Evolutionary conservation across 352 stramenopile genomes (phyloP).

Genomic region (Phytopythium oedochilum): DNA sequence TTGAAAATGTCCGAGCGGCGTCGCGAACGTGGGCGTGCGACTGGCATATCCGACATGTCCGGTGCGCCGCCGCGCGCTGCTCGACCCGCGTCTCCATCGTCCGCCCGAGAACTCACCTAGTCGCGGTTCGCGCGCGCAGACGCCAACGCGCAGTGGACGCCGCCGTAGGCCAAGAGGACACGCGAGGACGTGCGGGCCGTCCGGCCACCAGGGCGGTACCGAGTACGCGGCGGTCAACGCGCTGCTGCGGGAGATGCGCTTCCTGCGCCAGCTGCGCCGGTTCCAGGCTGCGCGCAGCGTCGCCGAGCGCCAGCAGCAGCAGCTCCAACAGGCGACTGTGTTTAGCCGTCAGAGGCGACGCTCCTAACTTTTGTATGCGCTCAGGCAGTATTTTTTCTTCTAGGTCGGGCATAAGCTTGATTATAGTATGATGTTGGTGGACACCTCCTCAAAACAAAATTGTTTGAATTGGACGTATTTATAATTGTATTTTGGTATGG

Average conservation of each 20-base stretch:
- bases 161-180: slow-evolving; percentile 2
- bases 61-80: slow-evolving; percentile 10
- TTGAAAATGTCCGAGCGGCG: not conserved
- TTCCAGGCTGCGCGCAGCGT: slow-evolving; percentile 63
- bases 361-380: no score
- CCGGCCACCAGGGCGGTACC: slow-evolving; percentile 3
- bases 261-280: slow-evolving; percentile 64
- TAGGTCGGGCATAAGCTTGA: no score
- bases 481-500: no score
- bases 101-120: not conserved
- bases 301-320: slow-evolving; percentile 16
- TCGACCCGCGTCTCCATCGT: not conserved
- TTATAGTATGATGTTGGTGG: no score
- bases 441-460: no score
- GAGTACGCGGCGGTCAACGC: slow-evolving; percentile 50
- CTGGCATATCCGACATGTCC: slow-evolving; percentile 62
- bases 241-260: slow-evolving; percentile 69
- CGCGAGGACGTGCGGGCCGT: not conserved
- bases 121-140: not conserved
- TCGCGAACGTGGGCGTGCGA: slow-evolving; percentile 25
- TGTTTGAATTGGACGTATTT: no score
- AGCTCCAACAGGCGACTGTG: no score
- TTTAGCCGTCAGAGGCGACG: no score
- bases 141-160: slow-evolving; percentile 1
- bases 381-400: no score